Base-by-base conservation (phyloP, 805 yeast species). In the Candida jianshihensis region DNA sequence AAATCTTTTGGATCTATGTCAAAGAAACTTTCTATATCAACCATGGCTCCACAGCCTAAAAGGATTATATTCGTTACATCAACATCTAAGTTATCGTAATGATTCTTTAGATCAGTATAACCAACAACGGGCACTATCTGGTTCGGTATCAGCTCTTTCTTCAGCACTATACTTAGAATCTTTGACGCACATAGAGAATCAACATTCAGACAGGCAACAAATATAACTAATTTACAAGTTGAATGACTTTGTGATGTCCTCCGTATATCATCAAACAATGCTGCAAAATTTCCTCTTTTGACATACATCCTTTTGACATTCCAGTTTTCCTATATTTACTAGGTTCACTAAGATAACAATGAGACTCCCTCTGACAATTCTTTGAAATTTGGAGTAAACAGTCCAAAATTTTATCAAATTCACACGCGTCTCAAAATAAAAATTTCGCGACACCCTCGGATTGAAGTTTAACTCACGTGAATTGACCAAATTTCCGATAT, bases 81-180 rank as follows among this genome's bases (percentile, higher is more conserved):
- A 6, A 63, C 70, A 53, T 89, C 97, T 30, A 92, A 61, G 37
- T 70, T 70, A 5, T 46, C 38, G 51, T 74, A 89, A 53, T 81
- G 85, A 18, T 51, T 54, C 44, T 75, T 77, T 43, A 94, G 63
- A 47, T 88, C 96, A 10, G 79, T 61, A 53, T 87, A 90, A 1
- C 99, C 99, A 15, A 86, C 88, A 10, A 92, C 90, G 1, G 99
- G 98, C 10, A 87, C 78, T 35, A 88, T 66, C 57, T 90, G 96
- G 55, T 80, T 85, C 43, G 88, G 94, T 13, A 92, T 77, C 49
- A 90, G 68, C 47, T 86, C 90, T 44, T 81, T 79, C 59, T 86
- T 81, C 44, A 92, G 67, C 32, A 86, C 63, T 27, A 69, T 58
- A 15, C 88, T 69, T 18, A 92, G 63, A 52, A 88, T 82, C 53